phyloP scores from a whole-genome alignment of 2,329 filamentous ascomycete species.

The Corinectria fuckeliana region DNA sequence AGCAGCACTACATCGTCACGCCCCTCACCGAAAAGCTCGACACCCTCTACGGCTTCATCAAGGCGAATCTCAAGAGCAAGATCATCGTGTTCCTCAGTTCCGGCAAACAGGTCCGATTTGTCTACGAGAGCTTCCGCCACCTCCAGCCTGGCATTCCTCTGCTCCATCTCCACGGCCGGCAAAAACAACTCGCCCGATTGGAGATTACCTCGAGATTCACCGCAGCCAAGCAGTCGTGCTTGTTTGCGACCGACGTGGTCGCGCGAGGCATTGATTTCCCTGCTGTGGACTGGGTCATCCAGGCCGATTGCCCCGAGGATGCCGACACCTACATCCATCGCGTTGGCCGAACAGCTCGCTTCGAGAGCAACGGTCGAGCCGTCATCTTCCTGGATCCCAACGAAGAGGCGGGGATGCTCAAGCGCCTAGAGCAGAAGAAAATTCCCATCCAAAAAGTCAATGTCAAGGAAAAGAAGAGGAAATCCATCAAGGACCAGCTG shows the following conservation, averaged over 20 bases:
- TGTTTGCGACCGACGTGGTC: constrained; percentile 95
- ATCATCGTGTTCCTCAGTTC: constrained; percentile 95
- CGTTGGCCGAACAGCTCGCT: constrained; percentile 92
- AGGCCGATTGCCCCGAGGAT: constrained; percentile 96
- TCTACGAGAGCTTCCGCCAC: constrained; percentile 91
- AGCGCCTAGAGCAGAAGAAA: constrained; percentile 84
- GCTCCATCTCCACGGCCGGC: constrained; percentile 89
- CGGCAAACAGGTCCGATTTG: constrained; percentile 94
- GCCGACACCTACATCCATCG: constrained; percentile 97
- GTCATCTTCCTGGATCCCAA: constrained; percentile 91
- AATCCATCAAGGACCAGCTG: constrained; percentile 81
- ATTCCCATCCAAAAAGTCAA: constrained; percentile 88
- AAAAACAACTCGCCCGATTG: constrained; percentile 87
- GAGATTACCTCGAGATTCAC: constrained; percentile 89
- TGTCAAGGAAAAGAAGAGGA: constrained; percentile 87
- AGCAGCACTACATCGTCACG: constrained; percentile 90
- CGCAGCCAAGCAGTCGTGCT: constrained; percentile 79
- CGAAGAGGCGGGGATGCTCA: constrained; percentile 91
- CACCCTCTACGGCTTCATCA: constrained; percentile 90
- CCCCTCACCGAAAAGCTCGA: constrained; percentile 89
- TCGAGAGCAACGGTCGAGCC: constrained; percentile 84
- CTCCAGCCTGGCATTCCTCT: constrained; percentile 93
- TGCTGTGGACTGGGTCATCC: constrained; percentile 98
- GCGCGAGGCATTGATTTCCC: constrained; percentile 95
- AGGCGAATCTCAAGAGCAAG: constrained; percentile 89